Evolutionary conservation across 129 eudicot species (phyloP).

Genomic region (Oenanthe sinensis): DNA sequence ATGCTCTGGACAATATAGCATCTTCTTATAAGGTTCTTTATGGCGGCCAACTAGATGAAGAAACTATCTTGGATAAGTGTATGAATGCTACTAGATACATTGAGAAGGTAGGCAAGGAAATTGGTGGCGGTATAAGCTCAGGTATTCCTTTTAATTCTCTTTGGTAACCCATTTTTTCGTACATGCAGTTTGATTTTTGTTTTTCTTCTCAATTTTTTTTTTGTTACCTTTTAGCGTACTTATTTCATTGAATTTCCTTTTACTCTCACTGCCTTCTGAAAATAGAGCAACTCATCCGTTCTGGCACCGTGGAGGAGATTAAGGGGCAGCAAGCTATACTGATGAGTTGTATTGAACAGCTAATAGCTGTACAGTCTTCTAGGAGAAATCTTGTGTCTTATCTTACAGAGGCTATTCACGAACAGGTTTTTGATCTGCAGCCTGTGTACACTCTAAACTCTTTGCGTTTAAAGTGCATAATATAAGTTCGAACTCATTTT

Average conservation of each 20-base stretch:
- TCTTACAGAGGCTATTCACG: constrained; percentile 70
- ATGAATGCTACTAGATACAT: constrained; percentile 44
- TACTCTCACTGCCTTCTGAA: background rate
- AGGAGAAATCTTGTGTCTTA: constrained; percentile 65
- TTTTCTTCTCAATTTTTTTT: background rate
- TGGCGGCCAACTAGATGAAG: constrained; percentile 66
- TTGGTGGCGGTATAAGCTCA: constrained; percentile 43
- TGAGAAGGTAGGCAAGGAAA: constrained; percentile 72
- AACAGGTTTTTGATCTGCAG: constrained; percentile 52
- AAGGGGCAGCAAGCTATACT: constrained; percentile 63
- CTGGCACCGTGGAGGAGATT: constrained; percentile 54
- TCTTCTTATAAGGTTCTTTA: constrained; percentile 58
- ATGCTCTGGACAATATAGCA: constrained; percentile 62
- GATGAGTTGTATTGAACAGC: constrained; percentile 71
- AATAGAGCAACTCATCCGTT: constrained; percentile 35
- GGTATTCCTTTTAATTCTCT: constrained; percentile 28
- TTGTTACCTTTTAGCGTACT: background rate
- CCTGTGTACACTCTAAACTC: background rate
- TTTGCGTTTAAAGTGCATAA: background rate
- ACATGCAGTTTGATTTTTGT: background rate
- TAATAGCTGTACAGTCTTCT: constrained; percentile 57
- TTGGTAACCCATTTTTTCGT: background rate
- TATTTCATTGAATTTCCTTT: background rate
- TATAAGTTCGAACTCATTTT: background rate
- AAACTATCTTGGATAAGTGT: constrained; percentile 50